Evolutionary conservation across 139 green algal genomes (phyloP).

Genomic region (Eudorina sp.): DNA sequence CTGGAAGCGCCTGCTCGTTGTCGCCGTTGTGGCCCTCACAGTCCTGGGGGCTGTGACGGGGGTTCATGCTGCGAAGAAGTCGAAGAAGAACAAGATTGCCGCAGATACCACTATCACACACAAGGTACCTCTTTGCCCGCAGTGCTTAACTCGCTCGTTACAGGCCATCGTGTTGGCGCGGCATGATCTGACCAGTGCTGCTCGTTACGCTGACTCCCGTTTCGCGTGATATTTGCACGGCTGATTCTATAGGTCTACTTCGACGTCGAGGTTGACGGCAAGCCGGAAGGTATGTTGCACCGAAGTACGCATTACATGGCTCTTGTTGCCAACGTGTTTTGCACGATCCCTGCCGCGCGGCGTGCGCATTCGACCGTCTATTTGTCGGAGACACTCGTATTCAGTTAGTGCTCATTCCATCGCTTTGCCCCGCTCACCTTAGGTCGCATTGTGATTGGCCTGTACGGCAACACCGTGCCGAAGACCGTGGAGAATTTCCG

Average conservation of each 20-base stretch:
- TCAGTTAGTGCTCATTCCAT: no score
- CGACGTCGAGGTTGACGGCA: conserved; percentile 69
- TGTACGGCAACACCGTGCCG: conserved; percentile 87
- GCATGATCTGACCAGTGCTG: no score
- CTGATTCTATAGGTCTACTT: conserved; percentile 61
- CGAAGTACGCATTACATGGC: no score
- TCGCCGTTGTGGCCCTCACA: background rate
- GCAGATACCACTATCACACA: conserved; percentile 39
- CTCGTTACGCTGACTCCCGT: no score
- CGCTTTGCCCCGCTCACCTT: no score
- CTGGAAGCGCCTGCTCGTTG: background rate
- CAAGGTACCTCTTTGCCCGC: no score
- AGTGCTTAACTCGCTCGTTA: no score
- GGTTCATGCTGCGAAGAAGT: conserved; percentile 33
- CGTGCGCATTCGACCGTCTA: no score
- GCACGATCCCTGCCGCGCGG: no score
- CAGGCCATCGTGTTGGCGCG: no score
- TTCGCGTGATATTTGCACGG: background rate
- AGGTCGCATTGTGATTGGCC: conserved; percentile 81
- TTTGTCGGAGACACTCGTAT: no score
- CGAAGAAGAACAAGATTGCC: conserved; percentile 17
- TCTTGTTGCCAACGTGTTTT: no score
- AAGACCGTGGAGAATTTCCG: conserved; percentile 85
- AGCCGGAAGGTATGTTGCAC: conserved; percentile 52
- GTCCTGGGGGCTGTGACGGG: background rate